Evolutionary conservation across 1,284 basidiomycete species (phyloP).

Genomic region (Sporisorium graminicola): DNA sequence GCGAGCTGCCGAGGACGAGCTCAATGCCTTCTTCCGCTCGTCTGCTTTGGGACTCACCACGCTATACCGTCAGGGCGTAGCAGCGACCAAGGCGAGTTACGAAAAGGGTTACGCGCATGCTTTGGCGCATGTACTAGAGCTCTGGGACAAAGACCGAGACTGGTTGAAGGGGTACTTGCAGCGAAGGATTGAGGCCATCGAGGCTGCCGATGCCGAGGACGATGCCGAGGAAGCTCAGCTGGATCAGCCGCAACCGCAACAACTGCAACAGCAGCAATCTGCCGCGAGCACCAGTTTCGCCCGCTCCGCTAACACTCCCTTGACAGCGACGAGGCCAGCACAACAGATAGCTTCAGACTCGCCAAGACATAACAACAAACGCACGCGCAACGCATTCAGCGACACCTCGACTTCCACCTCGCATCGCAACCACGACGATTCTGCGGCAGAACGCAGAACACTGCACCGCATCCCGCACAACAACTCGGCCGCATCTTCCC

Average conservation of each 20-base stretch:
- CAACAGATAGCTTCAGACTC: not conserved
- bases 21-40: conserved; percentile 38
- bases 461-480: conserved; percentile 9
- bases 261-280: conserved; percentile 1
- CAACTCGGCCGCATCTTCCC: not conserved
- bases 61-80: conserved; percentile 43
- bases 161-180: conserved; percentile 56
- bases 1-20: conserved; percentile 34
- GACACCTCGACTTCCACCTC: not conserved
- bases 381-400: conserved; percentile 4
- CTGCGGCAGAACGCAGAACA: not conserved
- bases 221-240: conserved; percentile 15
- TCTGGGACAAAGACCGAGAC: conserved; percentile 41
- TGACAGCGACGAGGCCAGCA: not conserved
- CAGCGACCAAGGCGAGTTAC: conserved; percentile 33
- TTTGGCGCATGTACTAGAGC: conserved; percentile 46
- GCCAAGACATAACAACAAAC: conserved; percentile 20
- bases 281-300: not conserved
- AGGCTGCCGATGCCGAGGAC: conserved; percentile 34
- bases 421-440: conserved; percentile 7
- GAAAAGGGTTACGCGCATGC: conserved; percentile 50
- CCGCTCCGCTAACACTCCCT: not conserved
- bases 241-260: conserved; percentile 4
- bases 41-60: conserved; percentile 46
- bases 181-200: conserved; percentile 49